Conservation (phyloP, 2,329 filamentous ascomycete genomes). For the Colletotrichum spinosum region DNA sequence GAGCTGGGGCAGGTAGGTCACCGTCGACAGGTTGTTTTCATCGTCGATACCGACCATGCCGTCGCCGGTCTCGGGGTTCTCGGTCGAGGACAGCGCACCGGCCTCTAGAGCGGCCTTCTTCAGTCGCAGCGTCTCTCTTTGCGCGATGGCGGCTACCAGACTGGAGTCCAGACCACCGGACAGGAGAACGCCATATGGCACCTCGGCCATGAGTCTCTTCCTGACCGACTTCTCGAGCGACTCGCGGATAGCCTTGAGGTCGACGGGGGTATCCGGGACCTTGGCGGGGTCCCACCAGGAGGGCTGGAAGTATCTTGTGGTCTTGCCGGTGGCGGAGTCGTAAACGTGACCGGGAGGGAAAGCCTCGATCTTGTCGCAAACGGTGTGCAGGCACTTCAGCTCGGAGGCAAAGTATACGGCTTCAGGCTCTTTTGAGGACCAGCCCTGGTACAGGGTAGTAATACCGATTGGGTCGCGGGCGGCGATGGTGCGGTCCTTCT, state of each 20-base stretch:
- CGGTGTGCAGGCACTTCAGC: slow-evolving; percentile 90
- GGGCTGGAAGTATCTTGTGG: slow-evolving; percentile 90
- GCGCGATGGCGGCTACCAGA: slow-evolving; percentile 93
- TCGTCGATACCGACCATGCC: slow-evolving; percentile 95
- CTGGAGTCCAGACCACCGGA: slow-evolving; percentile 97
- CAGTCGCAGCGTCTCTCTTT: slow-evolving; percentile 87
- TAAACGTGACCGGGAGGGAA: slow-evolving; percentile 97
- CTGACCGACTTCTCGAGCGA: slow-evolving; percentile 91
- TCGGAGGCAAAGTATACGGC: slow-evolving; percentile 97
- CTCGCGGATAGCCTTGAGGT: slow-evolving; percentile 84
- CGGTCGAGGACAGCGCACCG: slow-evolving; percentile 58
- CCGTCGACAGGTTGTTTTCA: slow-evolving; percentile 86
- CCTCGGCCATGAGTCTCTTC: slow-evolving; percentile 98
- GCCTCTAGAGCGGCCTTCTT: slow-evolving; percentile 71
- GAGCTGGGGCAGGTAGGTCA: slow-evolving; percentile 92
- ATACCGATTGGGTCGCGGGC: slow-evolving; percentile 97
- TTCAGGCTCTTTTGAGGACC: slow-evolving; percentile 83
- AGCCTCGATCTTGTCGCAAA: slow-evolving; percentile 93
- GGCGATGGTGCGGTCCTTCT: slow-evolving; percentile 89
- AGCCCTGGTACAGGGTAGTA: slow-evolving; percentile 97
- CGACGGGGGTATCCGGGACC: slow-evolving; percentile 82
- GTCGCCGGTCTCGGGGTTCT: slow-evolving; percentile 71
- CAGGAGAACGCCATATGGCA: slow-evolving; percentile 94
- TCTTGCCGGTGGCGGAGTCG: slow-evolving; percentile 89
- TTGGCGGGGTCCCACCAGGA: slow-evolving; percentile 89